Evolutionary conservation across 2,329 filamentous ascomycete genomes (phyloP).

Genomic region (Mariannaea elegans): DNA sequence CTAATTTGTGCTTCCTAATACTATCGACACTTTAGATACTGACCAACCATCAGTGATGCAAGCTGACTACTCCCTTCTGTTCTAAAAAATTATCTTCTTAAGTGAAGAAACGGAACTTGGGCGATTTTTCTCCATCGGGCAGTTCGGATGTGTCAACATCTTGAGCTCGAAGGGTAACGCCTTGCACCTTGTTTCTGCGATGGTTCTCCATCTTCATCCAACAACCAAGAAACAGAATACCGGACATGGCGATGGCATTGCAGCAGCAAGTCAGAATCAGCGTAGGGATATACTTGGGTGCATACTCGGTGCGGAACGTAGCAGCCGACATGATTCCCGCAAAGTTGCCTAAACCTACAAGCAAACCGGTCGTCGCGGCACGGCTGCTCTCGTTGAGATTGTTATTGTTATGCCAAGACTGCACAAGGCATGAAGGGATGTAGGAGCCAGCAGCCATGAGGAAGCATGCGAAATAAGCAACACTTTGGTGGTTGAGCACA

Average conservation of each 20-base stretch:
- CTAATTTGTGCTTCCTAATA: too few species aligned
- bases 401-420: conserved; percentile 62
- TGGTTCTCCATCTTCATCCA: conserved; percentile 58
- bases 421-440: conserved; percentile 55
- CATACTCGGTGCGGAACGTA: conserved; percentile 57
- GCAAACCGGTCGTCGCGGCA: conserved; percentile 56
- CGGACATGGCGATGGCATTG: conserved; percentile 51
- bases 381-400: conserved; percentile 57
- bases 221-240: conserved; percentile 51
- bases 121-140: conserved; percentile 47
- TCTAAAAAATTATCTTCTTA: too few species aligned
- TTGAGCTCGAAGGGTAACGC: conserved; percentile 44
- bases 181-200: conserved; percentile 49
- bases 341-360: conserved; percentile 58
- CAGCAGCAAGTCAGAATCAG: conserved; percentile 52
- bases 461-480: conserved; percentile 61
- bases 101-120: conserved; percentile 50
- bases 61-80: too few species aligned
- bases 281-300: conserved; percentile 57
- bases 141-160: conserved; percentile 52
- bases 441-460: conserved; percentile 55
- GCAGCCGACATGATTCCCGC: conserved; percentile 54
- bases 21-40: too few species aligned
- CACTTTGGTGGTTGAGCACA: conserved; percentile 50
- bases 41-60: too few species aligned